phyloP scores from a whole-genome alignment of 163 green algal species.

The Scenedesmus sp. region DNA sequence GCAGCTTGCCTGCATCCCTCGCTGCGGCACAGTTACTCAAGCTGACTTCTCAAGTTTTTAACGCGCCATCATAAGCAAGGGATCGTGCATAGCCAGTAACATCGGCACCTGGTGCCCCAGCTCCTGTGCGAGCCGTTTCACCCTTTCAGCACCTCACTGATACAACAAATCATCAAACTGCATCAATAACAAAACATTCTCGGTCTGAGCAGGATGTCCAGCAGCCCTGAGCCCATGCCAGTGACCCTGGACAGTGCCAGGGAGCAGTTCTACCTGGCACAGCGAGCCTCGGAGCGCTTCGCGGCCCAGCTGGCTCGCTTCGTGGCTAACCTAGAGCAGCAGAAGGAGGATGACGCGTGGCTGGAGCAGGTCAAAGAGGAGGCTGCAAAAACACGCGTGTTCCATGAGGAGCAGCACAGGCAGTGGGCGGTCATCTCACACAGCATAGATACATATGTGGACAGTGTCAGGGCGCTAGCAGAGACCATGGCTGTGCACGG shows the following conservation, averaged over 20 bases:
- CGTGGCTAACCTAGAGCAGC: conserved; percentile 36
- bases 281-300: conserved; percentile 46
- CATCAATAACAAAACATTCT: too few relatives aligned
- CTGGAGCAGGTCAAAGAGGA: conserved; percentile 50
- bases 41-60: too few relatives aligned
- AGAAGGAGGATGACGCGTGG: conserved; percentile 52
- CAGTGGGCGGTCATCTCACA: conserved; percentile 37
- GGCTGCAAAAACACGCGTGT: neutral
- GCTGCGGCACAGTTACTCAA: neutral
- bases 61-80: neutral
- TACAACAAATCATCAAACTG: neutral
- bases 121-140: neutral
- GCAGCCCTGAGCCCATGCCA: conserved; percentile 1
- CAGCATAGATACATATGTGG: conserved; percentile 52
- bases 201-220: neutral
- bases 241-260: conserved; percentile 48
- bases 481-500: conserved; percentile 59
- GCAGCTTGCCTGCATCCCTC: too few relatives aligned
- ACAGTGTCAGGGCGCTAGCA: conserved; percentile 49
- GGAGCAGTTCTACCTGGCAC: conserved; percentile 54
- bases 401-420: conserved; percentile 44
- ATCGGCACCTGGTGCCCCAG: neutral
- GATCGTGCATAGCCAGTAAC: neutral
- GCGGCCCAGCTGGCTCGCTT: conserved; percentile 20
- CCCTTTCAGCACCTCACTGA: neutral